Base-by-base conservation (phyloP, 2,329 filamentous ascomycete genomes). In the Talaromyces sp. region DNA sequence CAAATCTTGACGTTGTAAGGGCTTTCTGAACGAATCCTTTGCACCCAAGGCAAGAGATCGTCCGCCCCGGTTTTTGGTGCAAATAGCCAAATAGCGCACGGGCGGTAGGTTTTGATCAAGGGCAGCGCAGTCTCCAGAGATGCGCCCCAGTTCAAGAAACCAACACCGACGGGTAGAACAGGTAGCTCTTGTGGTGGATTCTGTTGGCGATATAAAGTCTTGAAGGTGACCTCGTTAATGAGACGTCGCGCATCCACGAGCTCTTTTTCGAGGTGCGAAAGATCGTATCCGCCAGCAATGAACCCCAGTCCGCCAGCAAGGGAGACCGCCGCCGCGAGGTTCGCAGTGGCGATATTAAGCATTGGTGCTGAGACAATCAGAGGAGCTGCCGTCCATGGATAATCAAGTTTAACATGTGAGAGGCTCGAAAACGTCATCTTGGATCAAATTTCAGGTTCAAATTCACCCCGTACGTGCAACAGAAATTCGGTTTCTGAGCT, bases 301-400 rank as follows among this genome's bases (percentile, higher is more conserved):
- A 92, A 79, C 5, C 78, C 84, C 1, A 84, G 64, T 4, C 82
- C 82, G 5, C 82, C 81, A 34, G 84, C 82, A 66, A 75, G 75
- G 2, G 84, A 86, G 16, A 90, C 82, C 50, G 85, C 82, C 34
- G 86, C 76, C 3, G 87, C 86, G 3, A 91, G 80, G 0, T 70
- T 80, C 63, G 71, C 82, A 68, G 72, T 81, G 66, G 81, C 78
- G 59, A 91, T 85, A 40, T 86, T 79, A 52, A 87, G 83, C 89
- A 92, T 91, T 0, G 89, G 89, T 1, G 87, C 89, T 42, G 81
- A 79, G 54, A 82, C 78, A 33, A 92, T 80, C 18, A 90, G 73
- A 5, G 87, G 87, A 2, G 74, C 67, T 42, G 78, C 73, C 7
- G 79, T 82, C 85, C 86, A 89, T 65, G 86, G 84, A 68, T 87